Base-by-base conservation (phyloP, 1,139 yeast species). In the Debaryomycetaceae sp. region DNA sequence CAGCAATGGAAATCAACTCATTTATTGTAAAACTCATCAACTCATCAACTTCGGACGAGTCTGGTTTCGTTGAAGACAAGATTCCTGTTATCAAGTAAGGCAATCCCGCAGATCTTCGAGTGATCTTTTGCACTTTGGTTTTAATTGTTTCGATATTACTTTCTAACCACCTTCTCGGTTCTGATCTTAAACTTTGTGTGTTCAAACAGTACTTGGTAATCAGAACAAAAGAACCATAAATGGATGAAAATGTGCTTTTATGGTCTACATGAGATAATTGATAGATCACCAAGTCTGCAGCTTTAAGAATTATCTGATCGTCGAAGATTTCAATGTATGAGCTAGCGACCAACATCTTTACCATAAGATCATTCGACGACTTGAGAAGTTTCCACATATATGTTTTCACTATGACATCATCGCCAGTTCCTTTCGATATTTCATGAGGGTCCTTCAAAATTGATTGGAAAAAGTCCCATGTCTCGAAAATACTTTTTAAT, bases 41-140 rank as follows among this genome's bases (percentile, higher is more conserved):
- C 1, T 67, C 63, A 9, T 35, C 17, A 26, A 47, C 38, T 6
- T 43, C 35, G 6, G 36, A 35, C 2, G 40, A 33, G 11, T 38
- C 53, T 7, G 58, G 53, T 6, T 64, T 66, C 31, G 77, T 78
- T 1, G 91, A 81, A 2, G 81, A 70, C 15, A 89, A 65, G 14
- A 87, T 75, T 0, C 87, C 94, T 1, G 92, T 78, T 13, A 91
- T 70, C 37, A 91, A 65, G 50, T 68, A 83, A 1, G 98, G 98
- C 17, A 92, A 61, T 0, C 98, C 97, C 2, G 96, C 98, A 2
- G 98, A 89, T 50, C 98, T 69, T 58, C 98, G 75, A 0, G 95
- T 86, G 39, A 91, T 83, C 39, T 74, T 71, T 50, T 87, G 91
- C 0, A 83, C 70, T 49, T 77, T 79, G 1, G 70, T 65, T 46